Conservation (phyloP, 805 yeast genomes). For the Nakazawaea holstii region DNA sequence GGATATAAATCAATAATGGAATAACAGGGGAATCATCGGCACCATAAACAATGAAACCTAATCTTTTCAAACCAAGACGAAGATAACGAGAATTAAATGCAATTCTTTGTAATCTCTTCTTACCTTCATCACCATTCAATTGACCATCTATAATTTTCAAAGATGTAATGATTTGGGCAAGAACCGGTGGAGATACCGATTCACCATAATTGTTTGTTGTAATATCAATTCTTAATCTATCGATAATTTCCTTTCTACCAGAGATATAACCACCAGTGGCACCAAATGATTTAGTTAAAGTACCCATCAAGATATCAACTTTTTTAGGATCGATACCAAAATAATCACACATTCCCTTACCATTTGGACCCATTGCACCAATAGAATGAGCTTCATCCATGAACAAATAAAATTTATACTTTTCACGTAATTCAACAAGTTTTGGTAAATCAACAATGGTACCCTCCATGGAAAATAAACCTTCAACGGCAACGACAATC, state of each 20-base stretch:
- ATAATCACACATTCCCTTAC: slow-evolving; percentile 94
- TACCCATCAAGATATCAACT: slow-evolving; percentile 93
- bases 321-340: slow-evolving; percentile 72
- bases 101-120: slow-evolving; percentile 83
- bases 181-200: slow-evolving; percentile 84
- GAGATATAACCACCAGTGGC: slow-evolving; percentile 98
- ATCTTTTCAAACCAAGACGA: slow-evolving; percentile 81
- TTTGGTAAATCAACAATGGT: slow-evolving; percentile 78
- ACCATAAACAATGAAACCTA: slow-evolving; percentile 93
- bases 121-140: slow-evolving; percentile 87
- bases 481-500: slow-evolving; percentile 82
- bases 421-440: slow-evolving; percentile 65
- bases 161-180: slow-evolving; percentile 81
- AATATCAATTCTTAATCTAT: slow-evolving; percentile 66
- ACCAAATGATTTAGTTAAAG: slow-evolving; percentile 95
- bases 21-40: slow-evolving; percentile 96
- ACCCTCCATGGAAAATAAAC: slow-evolving; percentile 91
- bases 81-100: slow-evolving; percentile 95
- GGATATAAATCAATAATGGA: slow-evolving; percentile 81
- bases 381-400: slow-evolving; percentile 98
- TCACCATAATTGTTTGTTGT: slow-evolving; percentile 77
- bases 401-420: slow-evolving; percentile 84
- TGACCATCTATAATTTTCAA: slow-evolving; percentile 76
- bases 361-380: slow-evolving; percentile 96
- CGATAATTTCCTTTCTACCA: slow-evolving; percentile 64